Conservation (phyloP, 371 early-diverging fungal genomes). For the Syncephalastrum monosporum region DNA sequence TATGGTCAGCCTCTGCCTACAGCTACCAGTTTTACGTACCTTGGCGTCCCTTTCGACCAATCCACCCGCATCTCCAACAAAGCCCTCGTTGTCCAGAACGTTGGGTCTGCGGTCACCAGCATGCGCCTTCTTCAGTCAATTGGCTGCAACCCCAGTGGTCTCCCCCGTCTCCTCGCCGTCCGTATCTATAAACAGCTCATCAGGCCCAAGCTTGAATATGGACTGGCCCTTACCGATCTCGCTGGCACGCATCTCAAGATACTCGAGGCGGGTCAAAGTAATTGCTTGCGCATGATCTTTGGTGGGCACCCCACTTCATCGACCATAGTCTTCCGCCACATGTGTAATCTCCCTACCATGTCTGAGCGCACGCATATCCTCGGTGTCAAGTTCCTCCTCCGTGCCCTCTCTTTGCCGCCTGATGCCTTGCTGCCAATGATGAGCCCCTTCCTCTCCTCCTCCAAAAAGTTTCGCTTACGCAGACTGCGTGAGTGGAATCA, state of each 20-base stretch:
- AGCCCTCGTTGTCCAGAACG: not conserved
- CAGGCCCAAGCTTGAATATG: conserved; percentile 5
- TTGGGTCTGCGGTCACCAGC: too few relatives aligned
- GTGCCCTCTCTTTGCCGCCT: conserved; percentile 3
- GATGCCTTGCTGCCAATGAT: conserved; percentile 8
- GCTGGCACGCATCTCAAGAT: not conserved
- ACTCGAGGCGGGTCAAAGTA: conserved; percentile 8
- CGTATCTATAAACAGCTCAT: conserved; percentile 3
- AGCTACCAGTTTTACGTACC: too few relatives aligned
- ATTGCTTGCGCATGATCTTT: conserved; percentile 14
- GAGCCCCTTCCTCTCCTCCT: too few relatives aligned
- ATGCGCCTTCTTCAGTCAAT: not conserved
- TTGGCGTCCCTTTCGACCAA: too few relatives aligned
- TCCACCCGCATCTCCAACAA: too few relatives aligned
- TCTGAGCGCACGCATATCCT: conserved; percentile 1
- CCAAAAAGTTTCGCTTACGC: not conserved
- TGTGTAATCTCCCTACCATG: conserved; percentile 17
- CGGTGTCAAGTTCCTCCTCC: conserved; percentile 6
- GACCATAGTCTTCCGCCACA: conserved; percentile 18
- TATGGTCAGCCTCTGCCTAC: too few relatives aligned
- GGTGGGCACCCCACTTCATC: conserved; percentile 15
- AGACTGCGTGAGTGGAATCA: not conserved
- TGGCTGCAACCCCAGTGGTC: not conserved
- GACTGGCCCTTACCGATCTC: not conserved
- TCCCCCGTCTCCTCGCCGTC: not conserved